Conservation (phyloP, 1,139 yeast genomes). For the Suzukiozyma palmioleophila region DNA sequence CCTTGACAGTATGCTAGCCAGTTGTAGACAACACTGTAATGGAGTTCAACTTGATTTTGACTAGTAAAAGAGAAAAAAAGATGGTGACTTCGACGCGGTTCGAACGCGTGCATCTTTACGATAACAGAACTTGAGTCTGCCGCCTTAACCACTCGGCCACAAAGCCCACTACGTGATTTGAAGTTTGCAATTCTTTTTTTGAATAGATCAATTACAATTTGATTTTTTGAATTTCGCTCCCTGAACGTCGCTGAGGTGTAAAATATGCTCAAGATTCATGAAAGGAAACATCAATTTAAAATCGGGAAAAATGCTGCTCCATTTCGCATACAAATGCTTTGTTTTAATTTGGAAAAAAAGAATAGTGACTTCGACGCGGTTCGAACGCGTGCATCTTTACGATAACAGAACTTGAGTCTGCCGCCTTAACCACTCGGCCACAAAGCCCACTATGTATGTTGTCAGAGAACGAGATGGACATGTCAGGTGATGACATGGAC, state of each 20-base stretch:
- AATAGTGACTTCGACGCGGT: neutral
- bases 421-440: constrained; percentile 1
- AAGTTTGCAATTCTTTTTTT: neutral
- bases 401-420: constrained; percentile 1
- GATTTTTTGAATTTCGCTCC: too few species aligned
- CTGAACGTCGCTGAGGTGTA: too few species aligned
- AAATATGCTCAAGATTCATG: too few species aligned
- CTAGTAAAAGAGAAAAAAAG: constrained; percentile 8
- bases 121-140: constrained; percentile 32
- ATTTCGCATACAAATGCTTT: too few species aligned
- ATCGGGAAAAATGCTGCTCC: too few species aligned
- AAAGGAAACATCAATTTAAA: too few species aligned
- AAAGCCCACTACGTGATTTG: constrained; percentile 14
- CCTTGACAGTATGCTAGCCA: too few species aligned
- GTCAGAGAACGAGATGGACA: too few species aligned
- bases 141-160: constrained; percentile 34
- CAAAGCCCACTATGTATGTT: neutral
- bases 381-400: constrained; percentile 1
- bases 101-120: constrained; percentile 25
- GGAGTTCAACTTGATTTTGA: constrained; percentile 2
- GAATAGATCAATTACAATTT: too few species aligned
- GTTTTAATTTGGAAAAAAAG: neutral
- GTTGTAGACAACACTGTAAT: neutral
- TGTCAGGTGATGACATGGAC: too few species aligned
- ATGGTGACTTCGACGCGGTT: constrained; percentile 20